phyloP scores from a whole-genome alignment of 1,284 basidiomycete species.

The Ustilago xerochloae region DNA sequence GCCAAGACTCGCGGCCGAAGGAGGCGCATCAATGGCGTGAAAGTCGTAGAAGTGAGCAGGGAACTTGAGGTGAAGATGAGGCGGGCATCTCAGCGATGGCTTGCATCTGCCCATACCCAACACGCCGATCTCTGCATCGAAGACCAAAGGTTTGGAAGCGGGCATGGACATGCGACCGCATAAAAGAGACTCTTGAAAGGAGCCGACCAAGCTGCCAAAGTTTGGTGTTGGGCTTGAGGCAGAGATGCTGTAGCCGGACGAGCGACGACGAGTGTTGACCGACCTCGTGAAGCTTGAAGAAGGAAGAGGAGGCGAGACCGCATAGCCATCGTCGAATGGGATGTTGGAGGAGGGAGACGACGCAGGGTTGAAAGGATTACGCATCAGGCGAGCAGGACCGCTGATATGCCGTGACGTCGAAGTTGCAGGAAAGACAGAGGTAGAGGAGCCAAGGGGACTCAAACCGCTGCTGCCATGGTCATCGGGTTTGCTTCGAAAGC shows the following conservation, averaged over 20 bases:
- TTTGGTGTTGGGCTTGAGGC: constrained; percentile 35
- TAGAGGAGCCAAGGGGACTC: background rate
- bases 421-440: background rate
- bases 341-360: constrained; percentile 7
- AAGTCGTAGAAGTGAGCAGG: constrained; percentile 67
- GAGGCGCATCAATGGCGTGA: constrained; percentile 23
- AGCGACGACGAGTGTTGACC: constrained; percentile 32
- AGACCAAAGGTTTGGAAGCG: constrained; percentile 64
- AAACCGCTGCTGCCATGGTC: background rate
- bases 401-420: constrained; percentile 28
- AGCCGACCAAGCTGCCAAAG: constrained; percentile 65
- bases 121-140: constrained; percentile 68
- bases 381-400: constrained; percentile 32
- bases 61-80: constrained; percentile 66
- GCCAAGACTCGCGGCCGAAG: constrained; percentile 6
- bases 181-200: constrained; percentile 68
- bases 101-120: constrained; percentile 56
- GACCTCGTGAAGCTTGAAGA: constrained; percentile 31
- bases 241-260: constrained; percentile 25
- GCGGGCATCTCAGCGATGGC: constrained; percentile 61
- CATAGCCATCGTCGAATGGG: constrained; percentile 4
- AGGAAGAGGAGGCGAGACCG: constrained; percentile 18
- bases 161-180: constrained; percentile 66
- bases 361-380: constrained; percentile 12
- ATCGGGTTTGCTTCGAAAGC: background rate